Percentiles rank a stretch among this genome's conserved stretches.
These are phyloP conservation scores for Inga oerstediana DNA, from an alignment of 306 rosid species.

Conservation along the genomic window DNA sequence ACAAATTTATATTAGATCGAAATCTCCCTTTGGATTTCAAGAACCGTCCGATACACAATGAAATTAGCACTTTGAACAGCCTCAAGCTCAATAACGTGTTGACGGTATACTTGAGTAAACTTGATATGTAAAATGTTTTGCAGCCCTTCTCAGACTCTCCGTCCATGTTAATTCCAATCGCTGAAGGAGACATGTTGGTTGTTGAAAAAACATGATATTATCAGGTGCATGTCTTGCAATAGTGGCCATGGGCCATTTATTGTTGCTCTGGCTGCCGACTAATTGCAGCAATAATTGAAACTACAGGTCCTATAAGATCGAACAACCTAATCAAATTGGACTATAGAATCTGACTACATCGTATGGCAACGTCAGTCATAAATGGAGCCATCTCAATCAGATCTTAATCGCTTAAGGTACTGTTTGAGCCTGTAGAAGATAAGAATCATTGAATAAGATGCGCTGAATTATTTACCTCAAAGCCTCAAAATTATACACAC, in stretches of 20 bases:
- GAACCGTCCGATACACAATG: neutral
- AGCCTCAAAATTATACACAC: neutral
- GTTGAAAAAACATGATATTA: neutral
- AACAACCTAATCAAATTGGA: neutral
- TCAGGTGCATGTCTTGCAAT: neutral
- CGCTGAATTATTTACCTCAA: neutral
- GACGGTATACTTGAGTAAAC: neutral
- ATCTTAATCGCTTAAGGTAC: neutral
- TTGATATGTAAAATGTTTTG: neutral
- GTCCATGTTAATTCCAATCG: neutral
- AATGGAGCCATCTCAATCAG: neutral
- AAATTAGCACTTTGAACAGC: neutral
- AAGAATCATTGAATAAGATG: neutral
- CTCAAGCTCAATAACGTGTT: neutral
- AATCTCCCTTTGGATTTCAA: neutral
- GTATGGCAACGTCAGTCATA: neutral
- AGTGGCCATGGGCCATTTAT: neutral
- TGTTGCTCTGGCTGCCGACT: neutral
- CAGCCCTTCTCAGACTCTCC: neutral
- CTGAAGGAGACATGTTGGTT: neutral
- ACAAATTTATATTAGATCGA: neutral
- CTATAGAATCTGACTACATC: neutral
- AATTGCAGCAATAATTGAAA: neutral
- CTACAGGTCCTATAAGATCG: neutral
- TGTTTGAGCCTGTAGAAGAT: neutral